Base-by-base conservation (phyloP, 2,329 filamentous ascomycete species). In the Trichoderma endophyticum region DNA sequence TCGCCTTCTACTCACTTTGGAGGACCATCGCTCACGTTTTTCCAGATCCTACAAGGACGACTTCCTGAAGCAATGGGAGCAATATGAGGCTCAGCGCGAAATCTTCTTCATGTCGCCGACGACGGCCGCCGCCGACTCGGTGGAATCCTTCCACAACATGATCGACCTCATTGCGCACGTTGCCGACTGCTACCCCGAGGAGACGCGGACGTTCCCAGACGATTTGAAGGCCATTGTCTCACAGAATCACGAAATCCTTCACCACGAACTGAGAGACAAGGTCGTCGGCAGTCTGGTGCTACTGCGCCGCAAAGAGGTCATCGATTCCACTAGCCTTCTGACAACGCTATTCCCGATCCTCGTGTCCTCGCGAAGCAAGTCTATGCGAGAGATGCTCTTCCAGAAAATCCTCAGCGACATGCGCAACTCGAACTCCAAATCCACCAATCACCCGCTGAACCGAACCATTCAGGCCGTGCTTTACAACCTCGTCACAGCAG, bases 271-370 rank as follows among this genome's bases (percentile, higher is more conserved):
- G 77, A 88, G 96, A 48, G 96, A 98, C 81, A 98, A 98, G 87
- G 89, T 98, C 71, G 95, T 98, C 2, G 93, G 93, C 63, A 97
- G 93, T 80, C 84, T 99, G 77, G 93, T 97, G 32, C 85, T 99
- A 64, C 83, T 99, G 74, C 88, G 93, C 72, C 93, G 95, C 80
- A 99, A 99, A 82, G 94, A 98, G 5, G 88, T 98, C 59, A 91
- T 99, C 75, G 92, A 97, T 80, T 97, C 95, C 28, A 87, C 90
- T 59, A 90, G 87, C 75, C 88, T 98, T 2, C 87, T 98, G 60
- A 95, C 96, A 73, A 95, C 94, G 0, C 86, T 98, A n/a, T 98
- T 98, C 82, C 95, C 95, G 0, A 93, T 99, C 76, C 89, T 99
- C 43, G 91, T 97, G 7, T 88, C 92, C n/a, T 97, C 96, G 1